A percentile compares a stretch with the other conserved stretches of the same genome.
Evolutionary conservation across 177 flowering plant genomes (phyloP).

Genomic region (Vitis hybrid): DNA sequence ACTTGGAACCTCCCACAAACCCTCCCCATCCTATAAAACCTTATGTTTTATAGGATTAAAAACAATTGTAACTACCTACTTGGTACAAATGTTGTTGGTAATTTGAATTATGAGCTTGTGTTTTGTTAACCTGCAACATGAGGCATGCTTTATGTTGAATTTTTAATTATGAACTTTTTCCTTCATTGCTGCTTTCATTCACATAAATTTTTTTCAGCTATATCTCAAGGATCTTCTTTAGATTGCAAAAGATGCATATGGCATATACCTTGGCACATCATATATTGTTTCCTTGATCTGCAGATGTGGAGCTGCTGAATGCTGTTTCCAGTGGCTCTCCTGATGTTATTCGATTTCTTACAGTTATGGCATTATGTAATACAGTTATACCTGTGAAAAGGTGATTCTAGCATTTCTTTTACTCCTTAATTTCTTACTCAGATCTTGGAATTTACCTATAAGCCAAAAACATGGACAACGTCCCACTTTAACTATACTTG

Average conservation of each 20-base stretch:
- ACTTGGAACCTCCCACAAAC: no score
- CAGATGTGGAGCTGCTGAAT: constrained; percentile 74
- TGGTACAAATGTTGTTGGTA: no score
- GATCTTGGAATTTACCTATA: background rate
- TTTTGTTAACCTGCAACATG: no score
- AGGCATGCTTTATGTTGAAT: no score
- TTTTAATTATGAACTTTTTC: no score
- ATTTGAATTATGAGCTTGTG: no score
- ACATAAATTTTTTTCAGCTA: background rate
- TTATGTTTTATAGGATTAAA: no score
- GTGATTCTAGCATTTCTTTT: constrained; percentile 33
- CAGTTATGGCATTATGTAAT: constrained; percentile 93
- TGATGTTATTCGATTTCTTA: constrained; percentile 73
- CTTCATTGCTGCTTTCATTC: no score
- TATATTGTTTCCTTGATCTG: background rate
- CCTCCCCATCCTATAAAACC: no score
- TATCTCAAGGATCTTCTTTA: background rate
- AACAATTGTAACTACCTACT: no score
- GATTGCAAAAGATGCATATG: background rate
- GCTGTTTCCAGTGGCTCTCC: constrained; percentile 61
- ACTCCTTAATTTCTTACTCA: background rate
- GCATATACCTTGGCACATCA: background rate
- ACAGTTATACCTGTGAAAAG: constrained; percentile 85
- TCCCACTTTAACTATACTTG: background rate
- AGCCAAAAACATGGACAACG: background rate